Evolutionary conservation across 768 basidiomycete species (phyloP), one percentile per base, ranked within the genome.

Genomic region (Piloderma croceum): DNA sequence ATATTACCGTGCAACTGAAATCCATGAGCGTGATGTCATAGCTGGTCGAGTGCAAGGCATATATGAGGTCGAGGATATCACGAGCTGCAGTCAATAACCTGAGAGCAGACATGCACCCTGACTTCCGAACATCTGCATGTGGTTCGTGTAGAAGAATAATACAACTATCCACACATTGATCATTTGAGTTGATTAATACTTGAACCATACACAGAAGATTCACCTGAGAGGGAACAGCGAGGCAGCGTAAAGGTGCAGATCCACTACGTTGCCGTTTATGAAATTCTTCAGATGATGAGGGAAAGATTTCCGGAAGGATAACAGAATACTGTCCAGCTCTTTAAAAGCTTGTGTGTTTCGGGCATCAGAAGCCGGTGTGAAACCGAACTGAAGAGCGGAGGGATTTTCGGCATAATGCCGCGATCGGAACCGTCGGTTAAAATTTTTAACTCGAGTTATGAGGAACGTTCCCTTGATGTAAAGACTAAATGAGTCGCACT

Each of bases 61-160:
- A 81, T 25, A 85, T 72, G 13, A 83, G 62, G 47, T 86, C 79
- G 31, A 87, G 62, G 31, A 83, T 76, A 1, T 73, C 69, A 35
- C 85, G 73, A 3, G 83, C 75, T 19, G 84, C 76, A 1, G 71
- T 73, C 7, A 87, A 62, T 22, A 87, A 79, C 51, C 77, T 82
- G 48, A 78, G 68, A 11, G 83, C 79, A 31, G 83, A 86, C 31
- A 77, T 68, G 49, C 84, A 88, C 24, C 75, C 74, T 13, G 69
- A 68, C 34, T 60, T 64, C 19, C 68, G 65, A 34, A 82, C 66
- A 44, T 76, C 73, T 13, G 84, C 83, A 51, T 86, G 83, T 3
- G 83, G 82, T 46, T 89, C 86, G 49, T 88, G 86, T 31, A 89
- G 61, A 15, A 86, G 64, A 38, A 89, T 81, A 11, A 64, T 75